Conservation (phyloP, 192 early-diverging fungal genomes). For the Coemansia furcata region DNA sequence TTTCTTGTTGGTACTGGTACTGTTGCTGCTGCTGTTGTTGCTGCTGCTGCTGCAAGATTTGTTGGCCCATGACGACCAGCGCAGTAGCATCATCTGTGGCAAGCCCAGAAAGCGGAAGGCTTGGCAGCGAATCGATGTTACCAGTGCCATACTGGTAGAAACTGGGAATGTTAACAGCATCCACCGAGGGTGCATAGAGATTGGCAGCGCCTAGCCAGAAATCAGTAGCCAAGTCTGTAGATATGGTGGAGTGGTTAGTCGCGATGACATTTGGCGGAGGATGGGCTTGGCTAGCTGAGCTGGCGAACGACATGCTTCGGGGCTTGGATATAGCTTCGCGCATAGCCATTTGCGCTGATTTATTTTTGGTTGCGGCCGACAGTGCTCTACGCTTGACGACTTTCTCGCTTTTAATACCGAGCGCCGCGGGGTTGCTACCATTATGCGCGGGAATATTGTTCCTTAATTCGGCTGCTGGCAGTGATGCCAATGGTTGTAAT, state of each 20-base stretch:
- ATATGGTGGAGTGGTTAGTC: not conserved
- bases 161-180: not conserved
- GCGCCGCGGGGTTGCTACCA: not conserved
- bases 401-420: slow-evolving; percentile 7
- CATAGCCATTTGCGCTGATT: not conserved
- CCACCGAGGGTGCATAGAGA: not conserved
- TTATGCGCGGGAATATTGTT: not conserved
- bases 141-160: not conserved
- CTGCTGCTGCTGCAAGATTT: not conserved
- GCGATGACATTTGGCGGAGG: not conserved
- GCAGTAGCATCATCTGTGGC: not conserved
- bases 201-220: not conserved
- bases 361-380: slow-evolving; percentile 11
- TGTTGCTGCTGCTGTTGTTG: not conserved
- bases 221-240: not conserved
- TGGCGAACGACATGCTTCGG: slow-evolving; percentile 29
- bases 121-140: not conserved
- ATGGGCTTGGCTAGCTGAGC: not conserved
- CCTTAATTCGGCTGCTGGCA: not conserved
- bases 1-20: not conserved
- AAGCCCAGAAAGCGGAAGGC: not conserved
- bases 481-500: not conserved
- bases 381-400: slow-evolving; percentile 23
- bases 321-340: slow-evolving; percentile 8
- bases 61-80: not conserved